A percentile compares a stretch with the other conserved stretches of the same genome.
Evolutionary conservation across 768 basidiomycete genomes (phyloP).

Genomic region (Boletus barrowsii): DNA sequence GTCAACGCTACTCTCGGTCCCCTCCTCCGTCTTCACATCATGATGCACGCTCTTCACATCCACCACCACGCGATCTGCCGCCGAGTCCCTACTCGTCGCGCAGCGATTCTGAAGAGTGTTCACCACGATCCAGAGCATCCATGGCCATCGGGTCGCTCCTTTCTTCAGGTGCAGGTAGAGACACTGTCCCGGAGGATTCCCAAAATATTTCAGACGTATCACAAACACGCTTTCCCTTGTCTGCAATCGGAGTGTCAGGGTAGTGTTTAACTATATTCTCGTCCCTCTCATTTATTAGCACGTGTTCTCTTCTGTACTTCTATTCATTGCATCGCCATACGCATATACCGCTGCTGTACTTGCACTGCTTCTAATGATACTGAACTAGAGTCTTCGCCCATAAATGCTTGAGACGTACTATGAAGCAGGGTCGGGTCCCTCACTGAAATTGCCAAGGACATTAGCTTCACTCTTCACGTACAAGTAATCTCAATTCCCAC

Average conservation of each 20-base stretch:
- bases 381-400: neutral
- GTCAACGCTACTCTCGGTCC: slow-evolving; percentile 59
- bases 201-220: slow-evolving; percentile 20
- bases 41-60: slow-evolving; percentile 31
- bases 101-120: slow-evolving; percentile 66
- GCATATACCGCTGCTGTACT: slow-evolving; percentile 17
- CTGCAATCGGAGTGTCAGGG: slow-evolving; percentile 22
- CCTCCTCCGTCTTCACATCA: slow-evolving; percentile 44
- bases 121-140: slow-evolving; percentile 66
- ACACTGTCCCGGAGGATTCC: slow-evolving; percentile 25
- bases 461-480: slow-evolving; percentile 7
- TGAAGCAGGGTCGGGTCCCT: slow-evolving; percentile 9
- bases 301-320: slow-evolving; percentile 21
- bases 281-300: slow-evolving; percentile 20
- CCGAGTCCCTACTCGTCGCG: slow-evolving; percentile 73
- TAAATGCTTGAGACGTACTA: neutral
- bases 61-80: slow-evolving; percentile 49
- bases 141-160: slow-evolving; percentile 82
- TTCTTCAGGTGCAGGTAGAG: slow-evolving; percentile 40
- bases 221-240: slow-evolving; percentile 16
- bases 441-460: slow-evolving; percentile 1
- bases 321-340: slow-evolving; percentile 21
- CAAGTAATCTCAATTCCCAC: slow-evolving; percentile 5
- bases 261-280: slow-evolving; percentile 6
- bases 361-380: slow-evolving; percentile 20